Conservation (phyloP, 768 basidiomycete species). For the Phylloporus sp. region DNA sequence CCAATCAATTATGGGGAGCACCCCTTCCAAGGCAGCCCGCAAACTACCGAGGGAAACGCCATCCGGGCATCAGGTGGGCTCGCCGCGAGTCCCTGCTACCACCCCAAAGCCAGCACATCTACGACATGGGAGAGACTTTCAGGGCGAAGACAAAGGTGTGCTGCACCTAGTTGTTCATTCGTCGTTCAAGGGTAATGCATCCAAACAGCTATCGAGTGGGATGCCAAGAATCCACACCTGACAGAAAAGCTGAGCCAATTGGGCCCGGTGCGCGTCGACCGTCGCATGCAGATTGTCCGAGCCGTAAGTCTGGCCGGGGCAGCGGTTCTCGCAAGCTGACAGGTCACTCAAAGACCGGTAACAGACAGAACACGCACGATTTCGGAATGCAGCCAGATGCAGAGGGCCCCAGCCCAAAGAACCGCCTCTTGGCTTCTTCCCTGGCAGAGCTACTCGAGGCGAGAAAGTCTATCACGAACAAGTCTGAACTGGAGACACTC, state of each 20-base stretch:
- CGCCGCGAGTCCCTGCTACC: conserved; percentile 38
- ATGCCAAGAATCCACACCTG: conserved; percentile 70
- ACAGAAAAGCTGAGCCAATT: conserved; percentile 57
- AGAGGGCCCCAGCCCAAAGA: conserved; percentile 45
- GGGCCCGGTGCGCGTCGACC: conserved; percentile 68
- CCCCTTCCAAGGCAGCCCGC: conserved; percentile 55
- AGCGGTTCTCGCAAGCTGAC: background rate
- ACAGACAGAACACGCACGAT: conserved; percentile 44
- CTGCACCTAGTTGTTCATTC: background rate
- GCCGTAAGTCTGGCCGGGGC: conserved; percentile 35
- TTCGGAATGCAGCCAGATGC: conserved; percentile 52
- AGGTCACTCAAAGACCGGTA: conserved; percentile 11
- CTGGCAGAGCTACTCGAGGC: conserved; percentile 59
- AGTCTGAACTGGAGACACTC: conserved; percentile 43
- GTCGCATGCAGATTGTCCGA: conserved; percentile 48
- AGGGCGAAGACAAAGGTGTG: conserved; percentile 48
- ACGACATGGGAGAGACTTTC: conserved; percentile 37
- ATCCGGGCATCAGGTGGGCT: too few species aligned
- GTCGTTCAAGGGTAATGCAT: background rate
- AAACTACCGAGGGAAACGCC: conserved; percentile 49
- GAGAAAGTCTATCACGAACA: conserved; percentile 45
- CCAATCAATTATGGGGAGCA: conserved; percentile 47
- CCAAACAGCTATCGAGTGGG: conserved; percentile 50
- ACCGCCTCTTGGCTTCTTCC: conserved; percentile 49
- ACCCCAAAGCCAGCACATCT: conserved; percentile 6